Conservation (phyloP, 345 rosid genomes). For the Citrus cavaleriei region DNA sequence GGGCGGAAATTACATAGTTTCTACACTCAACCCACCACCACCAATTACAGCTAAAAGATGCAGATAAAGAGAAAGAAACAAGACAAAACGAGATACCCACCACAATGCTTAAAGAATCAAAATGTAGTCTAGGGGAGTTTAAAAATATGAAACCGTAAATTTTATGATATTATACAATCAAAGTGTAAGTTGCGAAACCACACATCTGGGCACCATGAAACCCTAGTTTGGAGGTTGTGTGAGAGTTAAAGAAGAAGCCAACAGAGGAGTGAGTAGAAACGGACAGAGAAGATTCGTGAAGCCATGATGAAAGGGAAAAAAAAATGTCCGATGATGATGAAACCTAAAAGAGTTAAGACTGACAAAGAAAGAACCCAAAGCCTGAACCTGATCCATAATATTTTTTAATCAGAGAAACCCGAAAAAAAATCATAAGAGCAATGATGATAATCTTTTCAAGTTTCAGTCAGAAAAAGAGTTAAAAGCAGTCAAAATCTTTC, state of each 20-base stretch:
- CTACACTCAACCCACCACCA: slow-evolving; percentile 11
- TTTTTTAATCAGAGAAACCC: slow-evolving; percentile 2
- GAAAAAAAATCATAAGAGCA: slow-evolving; percentile 6
- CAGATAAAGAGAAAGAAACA: slow-evolving; percentile 2
- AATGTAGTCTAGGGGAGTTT: too few relatives aligned
- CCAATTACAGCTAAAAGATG: neutral
- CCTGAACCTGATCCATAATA: slow-evolving; percentile 29
- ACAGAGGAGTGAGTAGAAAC: slow-evolving; percentile 27
- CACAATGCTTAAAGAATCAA: neutral
- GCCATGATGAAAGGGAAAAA: slow-evolving; percentile 26
- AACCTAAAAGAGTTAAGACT: slow-evolving; percentile 30
- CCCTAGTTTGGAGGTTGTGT: slow-evolving; percentile 18
- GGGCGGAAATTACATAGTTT: slow-evolving; percentile 22
- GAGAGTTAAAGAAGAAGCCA: slow-evolving; percentile 4
- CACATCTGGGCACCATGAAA: neutral
- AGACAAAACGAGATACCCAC: neutral
- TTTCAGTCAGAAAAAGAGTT: slow-evolving; percentile 26
- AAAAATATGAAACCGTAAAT: too few relatives aligned
- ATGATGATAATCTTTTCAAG: slow-evolving; percentile 40
- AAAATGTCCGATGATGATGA: slow-evolving; percentile 33
- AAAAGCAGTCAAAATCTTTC: slow-evolving; percentile 42
- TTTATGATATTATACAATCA: too few relatives aligned
- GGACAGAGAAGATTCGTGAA: slow-evolving; percentile 44
- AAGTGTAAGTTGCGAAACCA: neutral
- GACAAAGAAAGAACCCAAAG: slow-evolving; percentile 27